Evolutionary conservation across 2,329 filamentous ascomycete genomes (phyloP), one percentile per base, ranked within the genome.

Genomic region (Allantophomopsis cytisporea): DNA sequence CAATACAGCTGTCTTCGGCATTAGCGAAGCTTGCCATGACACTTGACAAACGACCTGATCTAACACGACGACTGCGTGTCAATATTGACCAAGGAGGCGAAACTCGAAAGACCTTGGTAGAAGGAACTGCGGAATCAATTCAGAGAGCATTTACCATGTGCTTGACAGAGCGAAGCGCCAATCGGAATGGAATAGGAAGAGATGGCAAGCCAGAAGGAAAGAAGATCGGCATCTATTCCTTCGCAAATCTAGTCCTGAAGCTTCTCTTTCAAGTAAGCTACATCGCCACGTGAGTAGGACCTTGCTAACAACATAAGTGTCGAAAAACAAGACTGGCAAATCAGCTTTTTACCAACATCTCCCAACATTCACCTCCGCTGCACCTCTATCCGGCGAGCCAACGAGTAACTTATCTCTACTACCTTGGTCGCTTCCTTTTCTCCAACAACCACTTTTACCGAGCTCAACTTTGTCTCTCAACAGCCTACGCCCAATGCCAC

Each of bases 71-170:
- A 49, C 63, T 87, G n/a, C 61, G 62, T 45, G 50, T 54, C 35
- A 65, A 72, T 12, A 67, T 68, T 7, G 71, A 71, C 30, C 69
- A 73, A 39, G 80, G 77, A 17, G 77, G 80, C 18, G 76, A 81
- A 39, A 74, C 78, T 49, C 75, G 83, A 49, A 87, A 78, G 54
- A 76, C 86, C 2, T 71, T 95, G 32, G 85, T 89, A 10, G 89
- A 94, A 57, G 76, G 80, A 18, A 87, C 87, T 2, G 87, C 86
- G 14, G 89, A 95, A 53, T 82, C 85, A 38, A 83, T 95, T 43
- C 82, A 93, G 44, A 83, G 87, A 55, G 86, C 88, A 16, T 94
- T 95, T 54, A 91, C 85, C 10, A 86, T 85, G 31, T 95, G 89
- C 47, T 63, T 94, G 28, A 87, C 83, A 4, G 87, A 94, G 55